Conservation (phyloP, 768 basidiomycete species). For the Auriscalpium orientale region DNA sequence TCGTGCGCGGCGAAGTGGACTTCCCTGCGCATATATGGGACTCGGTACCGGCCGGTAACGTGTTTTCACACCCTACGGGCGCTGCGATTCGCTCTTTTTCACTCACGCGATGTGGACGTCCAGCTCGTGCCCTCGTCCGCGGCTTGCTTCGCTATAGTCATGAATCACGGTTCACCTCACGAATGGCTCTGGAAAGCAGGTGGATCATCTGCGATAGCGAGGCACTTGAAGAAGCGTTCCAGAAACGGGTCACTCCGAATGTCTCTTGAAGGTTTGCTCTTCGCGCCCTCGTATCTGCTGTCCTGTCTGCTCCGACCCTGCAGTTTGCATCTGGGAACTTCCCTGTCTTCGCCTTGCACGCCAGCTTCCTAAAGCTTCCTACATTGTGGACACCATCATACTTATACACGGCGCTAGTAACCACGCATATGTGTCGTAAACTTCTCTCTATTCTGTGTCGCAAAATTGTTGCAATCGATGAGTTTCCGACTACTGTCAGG, state of each 20-base stretch:
- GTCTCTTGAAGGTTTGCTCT: background rate
- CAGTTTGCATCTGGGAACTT: background rate
- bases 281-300: background rate
- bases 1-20: conserved; percentile 14
- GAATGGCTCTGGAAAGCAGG: conserved; percentile 46
- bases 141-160: conserved; percentile 56
- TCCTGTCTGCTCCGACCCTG: background rate
- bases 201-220: conserved; percentile 65
- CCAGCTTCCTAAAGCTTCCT: background rate
- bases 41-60: conserved; percentile 49
- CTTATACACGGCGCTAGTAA: too few species aligned
- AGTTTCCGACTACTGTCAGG: conserved; percentile 27
- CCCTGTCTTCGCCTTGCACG: background rate
- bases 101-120: background rate
- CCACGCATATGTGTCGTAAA: background rate
- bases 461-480: background rate
- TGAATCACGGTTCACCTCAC: conserved; percentile 52
- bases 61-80: background rate
- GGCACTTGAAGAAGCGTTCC: conserved; percentile 56
- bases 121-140: conserved; percentile 53
- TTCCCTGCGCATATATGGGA: conserved; percentile 53
- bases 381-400: too few species aligned
- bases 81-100: background rate
- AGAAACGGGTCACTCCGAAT: conserved; percentile 36
- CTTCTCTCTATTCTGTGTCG: background rate